Base-by-base conservation (phyloP, 768 basidiomycete species). In the Tylopilus rubrobrunneus region DNA sequence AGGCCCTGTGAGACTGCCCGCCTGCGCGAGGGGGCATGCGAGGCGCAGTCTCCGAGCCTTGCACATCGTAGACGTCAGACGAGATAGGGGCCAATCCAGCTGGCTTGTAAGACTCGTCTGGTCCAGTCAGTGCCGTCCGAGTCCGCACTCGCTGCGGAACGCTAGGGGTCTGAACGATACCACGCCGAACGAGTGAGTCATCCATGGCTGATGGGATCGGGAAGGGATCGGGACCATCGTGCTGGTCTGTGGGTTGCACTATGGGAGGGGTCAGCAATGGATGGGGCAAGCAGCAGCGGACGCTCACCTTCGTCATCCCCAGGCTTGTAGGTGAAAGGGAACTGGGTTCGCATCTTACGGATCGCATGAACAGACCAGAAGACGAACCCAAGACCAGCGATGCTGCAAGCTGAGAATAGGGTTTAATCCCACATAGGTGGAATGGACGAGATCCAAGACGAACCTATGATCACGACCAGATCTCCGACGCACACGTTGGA, bases 401-500 rank as follows among this genome's bases (percentile, higher is more conserved):
- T 15, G 15, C 63, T 45, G 44, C 56, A 66, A 2, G 51, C 54
- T 64, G 31, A 12, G 9, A 31, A 41, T 33, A 42, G 42, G 47
- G 21, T 31, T 3, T 2, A 27, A 21, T 25, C 19, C 9, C 25
- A 53, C 23, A 48, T 41, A 5, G 31, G 27, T 2, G 33, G 19
- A 15, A 51, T 19, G 12, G 36, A 25, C 8, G n/a, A 5, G 1
- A 25, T 28, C 4, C 8, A 14, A 17, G 15, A 53, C 64, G 3
- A 31, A 62, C 67, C 67, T 8, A 67, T 3, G 37, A 69, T 62
- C 3, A 52, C 57, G 37, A 67, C 28, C 19, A 67, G 11, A 49
- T 67, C 62, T 0, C 67, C 65, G 4, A 67, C 15, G 15, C 67
- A 67, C 4, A 69, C 57, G 3, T 47, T 55, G 15, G 48, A 55